Evolutionary conservation across 768 basidiomycete species (phyloP).

Genomic region (Paxillus ammoniavirescens): DNA sequence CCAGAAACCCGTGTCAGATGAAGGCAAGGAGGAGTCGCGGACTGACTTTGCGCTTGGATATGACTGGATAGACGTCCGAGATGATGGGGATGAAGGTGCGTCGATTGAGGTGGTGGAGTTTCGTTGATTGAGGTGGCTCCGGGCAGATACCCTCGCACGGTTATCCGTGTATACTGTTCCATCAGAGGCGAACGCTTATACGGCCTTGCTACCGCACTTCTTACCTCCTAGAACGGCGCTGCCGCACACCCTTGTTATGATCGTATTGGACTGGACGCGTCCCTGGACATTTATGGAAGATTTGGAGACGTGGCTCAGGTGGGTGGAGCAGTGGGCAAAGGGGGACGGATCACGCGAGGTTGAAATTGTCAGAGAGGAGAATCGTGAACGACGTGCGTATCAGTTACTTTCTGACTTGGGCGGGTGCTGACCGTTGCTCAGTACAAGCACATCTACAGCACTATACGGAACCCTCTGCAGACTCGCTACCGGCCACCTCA

Average conservation of each 20-base stretch:
- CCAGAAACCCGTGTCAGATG: conserved; percentile 59
- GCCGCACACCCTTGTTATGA: conserved; percentile 73
- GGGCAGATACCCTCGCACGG: conserved; percentile 80
- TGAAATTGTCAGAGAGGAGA: conserved; percentile 76
- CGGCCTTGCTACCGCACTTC: conserved; percentile 72
- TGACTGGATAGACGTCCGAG: conserved; percentile 86
- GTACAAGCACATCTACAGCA: conserved; percentile 90
- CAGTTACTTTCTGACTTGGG: not conserved
- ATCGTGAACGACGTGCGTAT: conserved; percentile 74
- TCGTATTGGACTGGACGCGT: conserved; percentile 92
- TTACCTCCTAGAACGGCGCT: conserved; percentile 68
- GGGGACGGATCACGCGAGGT: conserved; percentile 68
- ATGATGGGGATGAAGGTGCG: conserved; percentile 93
- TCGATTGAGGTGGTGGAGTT: conserved; percentile 4
- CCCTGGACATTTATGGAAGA: conserved; percentile 91
- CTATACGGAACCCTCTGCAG: conserved; percentile 77
- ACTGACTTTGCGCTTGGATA: conserved; percentile 88
- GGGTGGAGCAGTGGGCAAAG: conserved; percentile 81
- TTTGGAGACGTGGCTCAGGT: conserved; percentile 77
- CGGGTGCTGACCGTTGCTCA: conserved; percentile 29
- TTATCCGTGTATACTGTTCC: conserved; percentile 91
- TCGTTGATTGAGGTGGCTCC: conserved; percentile 1
- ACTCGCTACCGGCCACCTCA: conserved; percentile 61
- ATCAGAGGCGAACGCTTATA: conserved; percentile 69
- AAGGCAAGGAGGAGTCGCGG: conserved; percentile 55